phyloP scores from a whole-genome alignment of 345 rosid genomes.

The Sonneratia alba region DNA sequence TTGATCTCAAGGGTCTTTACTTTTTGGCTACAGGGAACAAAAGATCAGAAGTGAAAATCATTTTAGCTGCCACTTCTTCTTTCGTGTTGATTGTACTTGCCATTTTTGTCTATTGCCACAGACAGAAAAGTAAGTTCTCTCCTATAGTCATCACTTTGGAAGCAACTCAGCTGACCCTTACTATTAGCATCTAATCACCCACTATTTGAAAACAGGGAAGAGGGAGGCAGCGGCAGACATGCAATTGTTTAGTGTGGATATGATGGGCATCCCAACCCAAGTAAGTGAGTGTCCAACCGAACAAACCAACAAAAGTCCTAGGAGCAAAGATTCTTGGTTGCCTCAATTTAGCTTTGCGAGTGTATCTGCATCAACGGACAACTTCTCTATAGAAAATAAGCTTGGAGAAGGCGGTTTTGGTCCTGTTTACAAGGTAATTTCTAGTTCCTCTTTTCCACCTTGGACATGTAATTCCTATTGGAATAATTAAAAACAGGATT shows the following conservation, averaged over 20 bases:
- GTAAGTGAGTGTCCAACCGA: neutral
- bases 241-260: neutral
- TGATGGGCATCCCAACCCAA: neutral
- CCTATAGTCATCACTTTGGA: neutral
- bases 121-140: neutral
- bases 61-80: neutral
- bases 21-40: neutral
- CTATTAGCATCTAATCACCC: neutral
- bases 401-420: constrained; percentile 39
- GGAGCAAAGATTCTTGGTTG: constrained; percentile 1
- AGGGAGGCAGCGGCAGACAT: neutral
- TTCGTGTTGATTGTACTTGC: neutral
- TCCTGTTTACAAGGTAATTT: constrained; percentile 15
- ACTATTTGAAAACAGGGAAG: neutral
- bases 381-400: constrained; percentile 16
- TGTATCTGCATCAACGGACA: constrained; percentile 15
- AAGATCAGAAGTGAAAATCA: neutral
- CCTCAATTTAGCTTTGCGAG: constrained; percentile 21
- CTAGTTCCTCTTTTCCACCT: neutral
- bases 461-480: neutral
- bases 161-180: neutral
- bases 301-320: neutral
- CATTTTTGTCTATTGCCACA: neutral
- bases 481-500: neutral
- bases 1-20: neutral